Conservation (phyloP, 2,329 filamentous ascomycete species). For the Fusarium sarcochroum region DNA sequence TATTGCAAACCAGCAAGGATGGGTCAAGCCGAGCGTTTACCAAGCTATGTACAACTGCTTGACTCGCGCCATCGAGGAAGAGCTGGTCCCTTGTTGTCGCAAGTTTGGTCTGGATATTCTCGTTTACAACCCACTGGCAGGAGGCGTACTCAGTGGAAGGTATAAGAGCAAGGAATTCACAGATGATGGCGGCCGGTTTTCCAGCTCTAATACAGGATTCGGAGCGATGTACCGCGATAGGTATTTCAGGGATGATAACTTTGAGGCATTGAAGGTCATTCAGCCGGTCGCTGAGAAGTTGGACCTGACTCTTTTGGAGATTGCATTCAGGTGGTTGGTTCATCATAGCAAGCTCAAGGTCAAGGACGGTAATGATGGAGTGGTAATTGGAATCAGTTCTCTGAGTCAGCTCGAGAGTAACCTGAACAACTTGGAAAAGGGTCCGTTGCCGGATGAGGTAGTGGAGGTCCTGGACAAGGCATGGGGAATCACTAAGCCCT, state of each 20-base stretch:
- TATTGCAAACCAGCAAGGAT: conserved; percentile 65
- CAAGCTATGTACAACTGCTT: conserved; percentile 76
- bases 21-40: conserved; percentile 80
- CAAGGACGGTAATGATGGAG: conserved; percentile 58
- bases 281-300: conserved; percentile 74
- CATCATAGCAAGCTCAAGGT: conserved; percentile 72
- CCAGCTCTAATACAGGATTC: conserved; percentile 28
- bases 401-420: conserved; percentile 65
- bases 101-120: conserved; percentile 79
- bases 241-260: conserved; percentile 74
- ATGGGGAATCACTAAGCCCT: conserved; percentile 15
- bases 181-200: conserved; percentile 44
- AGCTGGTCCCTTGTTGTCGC: conserved; percentile 57
- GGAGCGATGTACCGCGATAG: conserved; percentile 17
- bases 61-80: conserved; percentile 61
- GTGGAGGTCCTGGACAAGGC: conserved; percentile 61
- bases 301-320: conserved; percentile 75
- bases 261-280: conserved; percentile 72
- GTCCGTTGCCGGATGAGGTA: conserved; percentile 79
- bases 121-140: conserved; percentile 79
- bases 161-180: conserved; percentile 49
- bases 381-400: conserved; percentile 67
- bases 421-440: conserved; percentile 65
- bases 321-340: conserved; percentile 75
- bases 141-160: conserved; percentile 78